These are phyloP conservation scores for Lyophyllum decastes DNA, from an alignment of 768 basidiomycete species.

Conservation along the genomic window DNA sequence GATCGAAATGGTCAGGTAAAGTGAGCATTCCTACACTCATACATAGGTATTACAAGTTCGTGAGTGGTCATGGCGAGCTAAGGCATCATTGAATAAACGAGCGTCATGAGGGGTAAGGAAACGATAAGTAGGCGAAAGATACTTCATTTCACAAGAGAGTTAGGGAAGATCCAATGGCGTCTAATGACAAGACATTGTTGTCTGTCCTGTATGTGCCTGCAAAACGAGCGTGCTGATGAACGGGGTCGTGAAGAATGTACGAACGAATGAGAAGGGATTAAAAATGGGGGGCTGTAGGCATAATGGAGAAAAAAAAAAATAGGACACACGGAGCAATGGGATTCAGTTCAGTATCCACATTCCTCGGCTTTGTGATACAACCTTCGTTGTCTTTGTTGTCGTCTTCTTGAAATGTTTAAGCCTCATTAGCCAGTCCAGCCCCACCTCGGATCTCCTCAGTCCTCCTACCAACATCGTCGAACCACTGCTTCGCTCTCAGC, in stretches of 20 bases:
- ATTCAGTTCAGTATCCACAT: neutral
- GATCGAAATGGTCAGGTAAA: too few relatives aligned
- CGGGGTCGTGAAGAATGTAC: neutral
- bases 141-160: neutral
- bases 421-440: slow-evolving; percentile 9
- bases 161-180: neutral
- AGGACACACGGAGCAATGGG: neutral
- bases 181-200: neutral
- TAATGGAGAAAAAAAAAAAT: neutral
- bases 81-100: slow-evolving; percentile 2
- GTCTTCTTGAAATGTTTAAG: slow-evolving; percentile 5
- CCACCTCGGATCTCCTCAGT: slow-evolving; percentile 44
- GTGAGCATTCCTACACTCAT: too few relatives aligned
- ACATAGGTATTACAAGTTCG: slow-evolving; percentile 10
- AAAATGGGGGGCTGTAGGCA: neutral
- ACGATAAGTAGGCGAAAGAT: neutral
- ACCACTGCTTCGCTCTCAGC: slow-evolving; percentile 69
- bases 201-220: slow-evolving; percentile 1
- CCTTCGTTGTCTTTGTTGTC: slow-evolving; percentile 12
- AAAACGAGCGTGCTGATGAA: slow-evolving; percentile 8
- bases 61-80: slow-evolving; percentile 2
- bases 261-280: slow-evolving; percentile 6
- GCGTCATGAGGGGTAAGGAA: neutral
- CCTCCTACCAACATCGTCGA: slow-evolving; percentile 53
- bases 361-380: slow-evolving; percentile 7